Evolutionary conservation across 192 early-diverging fungal species (phyloP).

Genomic region (Entomortierella beljakovae): DNA sequence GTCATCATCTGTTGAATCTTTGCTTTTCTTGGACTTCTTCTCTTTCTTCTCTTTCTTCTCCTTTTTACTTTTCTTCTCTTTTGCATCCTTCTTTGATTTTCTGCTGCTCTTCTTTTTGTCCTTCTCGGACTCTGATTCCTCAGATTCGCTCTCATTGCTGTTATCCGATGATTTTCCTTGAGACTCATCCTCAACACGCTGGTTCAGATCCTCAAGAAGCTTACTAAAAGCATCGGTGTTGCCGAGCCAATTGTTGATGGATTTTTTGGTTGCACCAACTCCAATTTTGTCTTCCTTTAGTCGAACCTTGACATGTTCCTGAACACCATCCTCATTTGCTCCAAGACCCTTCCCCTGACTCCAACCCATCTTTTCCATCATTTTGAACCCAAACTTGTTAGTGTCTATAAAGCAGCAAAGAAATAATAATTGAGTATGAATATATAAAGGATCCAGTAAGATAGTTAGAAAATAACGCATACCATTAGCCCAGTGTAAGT

Average conservation of each 20-base stretch:
- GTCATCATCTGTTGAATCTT: constrained; percentile 52
- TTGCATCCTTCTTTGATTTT: constrained; percentile 35
- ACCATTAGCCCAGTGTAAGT: constrained; percentile 90
- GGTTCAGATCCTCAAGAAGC: constrained; percentile 85
- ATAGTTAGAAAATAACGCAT: constrained; percentile 7
- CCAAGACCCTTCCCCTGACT: constrained; percentile 93
- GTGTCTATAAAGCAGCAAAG: constrained; percentile 64
- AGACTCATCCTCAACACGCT: constrained; percentile 59
- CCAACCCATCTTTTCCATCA: constrained; percentile 99
- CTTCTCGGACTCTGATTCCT: constrained; percentile 51
- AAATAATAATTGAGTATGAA: neutral
- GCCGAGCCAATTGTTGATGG: constrained; percentile 94
- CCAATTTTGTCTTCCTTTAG: constrained; percentile 92
- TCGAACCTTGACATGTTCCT: constrained; percentile 87
- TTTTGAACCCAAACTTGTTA: constrained; percentile 86
- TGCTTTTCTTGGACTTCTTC: constrained; percentile 57
- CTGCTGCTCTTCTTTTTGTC: constrained; percentile 40
- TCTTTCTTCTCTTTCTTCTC: constrained; percentile 56
- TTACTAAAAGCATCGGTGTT: constrained; percentile 88
- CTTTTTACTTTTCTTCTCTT: constrained; percentile 54
- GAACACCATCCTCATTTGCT: constrained; percentile 83
- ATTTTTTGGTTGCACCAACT: constrained; percentile 89
- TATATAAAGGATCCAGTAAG: constrained; percentile 1
- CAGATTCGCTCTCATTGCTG: neutral
- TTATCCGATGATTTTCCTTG: constrained; percentile 46